These are phyloP conservation scores for Aspergillus avenaceus DNA, from an alignment of 495 filamentous ascomycete species.

Conservation along the genomic window DNA sequence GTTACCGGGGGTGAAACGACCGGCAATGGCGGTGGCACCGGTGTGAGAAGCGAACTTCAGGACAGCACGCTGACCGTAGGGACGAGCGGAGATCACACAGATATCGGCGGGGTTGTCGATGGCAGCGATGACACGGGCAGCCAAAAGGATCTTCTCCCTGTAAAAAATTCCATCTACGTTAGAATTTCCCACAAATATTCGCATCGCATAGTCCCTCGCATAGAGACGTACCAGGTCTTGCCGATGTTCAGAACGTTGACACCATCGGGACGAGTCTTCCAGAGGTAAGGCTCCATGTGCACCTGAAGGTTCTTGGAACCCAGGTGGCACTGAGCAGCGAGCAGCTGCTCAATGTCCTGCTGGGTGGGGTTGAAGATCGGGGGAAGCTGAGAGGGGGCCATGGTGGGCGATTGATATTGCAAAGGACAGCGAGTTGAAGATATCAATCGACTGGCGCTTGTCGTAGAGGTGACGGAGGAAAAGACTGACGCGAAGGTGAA, in stretches of 20 bases:
- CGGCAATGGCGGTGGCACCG: conserved; percentile 94
- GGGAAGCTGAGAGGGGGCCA: conserved; percentile 91
- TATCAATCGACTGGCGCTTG: conserved; percentile 53
- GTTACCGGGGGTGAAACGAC: conserved; percentile 99
- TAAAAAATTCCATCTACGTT: conserved; percentile 23
- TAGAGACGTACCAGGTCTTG: conserved; percentile 87
- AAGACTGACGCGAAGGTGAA: conserved; percentile 33
- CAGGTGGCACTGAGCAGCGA: conserved; percentile 92
- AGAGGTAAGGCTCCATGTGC: conserved; percentile 99
- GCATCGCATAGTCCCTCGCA: background rate
- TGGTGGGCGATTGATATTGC: conserved; percentile 62
- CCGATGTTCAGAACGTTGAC: conserved; percentile 98
- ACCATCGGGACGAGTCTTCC: conserved; percentile 97
- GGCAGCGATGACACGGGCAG: conserved; percentile 96
- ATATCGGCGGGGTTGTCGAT: conserved; percentile 99
- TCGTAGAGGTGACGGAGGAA: conserved; percentile 37
- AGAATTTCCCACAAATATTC: conserved; percentile 10
- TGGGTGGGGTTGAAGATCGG: conserved; percentile 80
- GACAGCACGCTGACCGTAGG: conserved; percentile 98
- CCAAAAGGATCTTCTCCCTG: conserved; percentile 99
- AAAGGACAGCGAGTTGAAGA: conserved; percentile 44
- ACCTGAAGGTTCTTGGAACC: conserved; percentile 98
- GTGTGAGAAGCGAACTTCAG: conserved; percentile 98
- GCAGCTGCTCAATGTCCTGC: conserved; percentile 97
- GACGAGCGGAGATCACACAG: conserved; percentile 97